A percentile compares a stretch with the other conserved stretches of the same genome.
Conservation (phyloP, 805 yeast genomes). For the Sugiyamaella qingdaonensis region DNA sequence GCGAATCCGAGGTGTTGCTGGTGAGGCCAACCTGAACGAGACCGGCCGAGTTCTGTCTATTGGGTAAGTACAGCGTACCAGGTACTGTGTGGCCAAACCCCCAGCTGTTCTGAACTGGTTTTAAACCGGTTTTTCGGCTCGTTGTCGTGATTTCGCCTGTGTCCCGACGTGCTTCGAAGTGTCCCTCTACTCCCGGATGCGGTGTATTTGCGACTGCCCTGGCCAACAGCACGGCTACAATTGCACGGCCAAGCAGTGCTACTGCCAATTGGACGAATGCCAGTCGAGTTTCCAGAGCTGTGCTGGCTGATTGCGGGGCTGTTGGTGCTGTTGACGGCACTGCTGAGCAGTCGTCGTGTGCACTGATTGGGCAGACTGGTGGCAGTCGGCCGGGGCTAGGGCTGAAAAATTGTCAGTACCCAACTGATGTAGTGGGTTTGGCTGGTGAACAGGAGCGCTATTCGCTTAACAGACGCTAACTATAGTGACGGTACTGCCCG, state of each 20-base stretch:
- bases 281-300: not conserved
- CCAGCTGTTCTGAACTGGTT: not conserved
- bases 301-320: not conserved
- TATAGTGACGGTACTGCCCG: conserved; percentile 99
- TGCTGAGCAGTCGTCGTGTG: too few relatives aligned
- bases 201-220: not conserved
- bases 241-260: not conserved
- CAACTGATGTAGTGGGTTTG: not conserved
- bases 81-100: not conserved
- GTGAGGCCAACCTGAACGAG: conserved; percentile 96
- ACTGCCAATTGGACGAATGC: not conserved
- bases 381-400: too few relatives aligned
- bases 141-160: not conserved
- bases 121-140: not conserved
- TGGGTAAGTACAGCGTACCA: conserved; percentile 55
- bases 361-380: too few relatives aligned
- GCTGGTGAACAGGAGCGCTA: not conserved
- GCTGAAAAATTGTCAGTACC: not conserved
- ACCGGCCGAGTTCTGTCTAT: conserved; percentile 99
- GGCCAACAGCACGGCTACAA: not conserved
- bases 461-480: conserved; percentile 1
- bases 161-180: too few relatives aligned
- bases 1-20: conserved; percentile 98
- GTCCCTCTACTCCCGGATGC: too few relatives aligned
- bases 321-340: not conserved